Base-by-base conservation (phyloP, 192 early-diverging fungal species). In the Linnemannia schmuckeri region DNA sequence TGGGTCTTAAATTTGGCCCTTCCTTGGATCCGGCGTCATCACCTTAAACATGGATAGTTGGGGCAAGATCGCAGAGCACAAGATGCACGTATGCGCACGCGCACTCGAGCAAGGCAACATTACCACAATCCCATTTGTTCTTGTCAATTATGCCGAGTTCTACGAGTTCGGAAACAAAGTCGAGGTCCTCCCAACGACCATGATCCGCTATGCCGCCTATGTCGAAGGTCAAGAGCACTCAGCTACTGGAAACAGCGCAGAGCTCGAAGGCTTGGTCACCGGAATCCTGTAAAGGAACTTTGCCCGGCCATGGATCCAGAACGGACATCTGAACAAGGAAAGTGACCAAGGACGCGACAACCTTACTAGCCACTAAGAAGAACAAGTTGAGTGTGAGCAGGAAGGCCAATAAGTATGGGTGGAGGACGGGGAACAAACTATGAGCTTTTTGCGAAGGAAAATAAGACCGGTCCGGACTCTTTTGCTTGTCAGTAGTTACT, bases 41-140 rank as follows among this genome's bases (percentile, higher is more conserved):
- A 33, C n/a, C 41, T 61, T 55, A 35, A 46, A 46, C 6, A 3
- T 47, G 33, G 22, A 46, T 79, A 85, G 83, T 52, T 85, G 83
- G 83, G 83, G 83, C n/a, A 85, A 85, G 75, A 85, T 85, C 77
- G 83, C 83, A 49, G 83, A 85, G 40, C 83, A 85, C 83, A 85
- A 85, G 83, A 85, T 85, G 83, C 78, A 85, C 52, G 83, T 85
- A 30, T 86, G 84, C 38, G 84, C 84, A 33, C 74, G 72, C 35
- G 84, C 78, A 72, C 75, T 86, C 55, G 84, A 86, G 66, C 47
- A 86, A 20, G 84, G 84, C 69, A 81, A 77, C 70, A 86, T 86
- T 40, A 81, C 79, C 37, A 47, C 24, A 1, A 86, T 86, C 71
- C 84, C 84, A 9, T 86, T 86, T 72, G 84, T 86, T 24, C 63